These are phyloP conservation scores for Fragaria nilgerrensis DNA, from an alignment of 306 rosid species.

Conservation along the genomic window DNA sequence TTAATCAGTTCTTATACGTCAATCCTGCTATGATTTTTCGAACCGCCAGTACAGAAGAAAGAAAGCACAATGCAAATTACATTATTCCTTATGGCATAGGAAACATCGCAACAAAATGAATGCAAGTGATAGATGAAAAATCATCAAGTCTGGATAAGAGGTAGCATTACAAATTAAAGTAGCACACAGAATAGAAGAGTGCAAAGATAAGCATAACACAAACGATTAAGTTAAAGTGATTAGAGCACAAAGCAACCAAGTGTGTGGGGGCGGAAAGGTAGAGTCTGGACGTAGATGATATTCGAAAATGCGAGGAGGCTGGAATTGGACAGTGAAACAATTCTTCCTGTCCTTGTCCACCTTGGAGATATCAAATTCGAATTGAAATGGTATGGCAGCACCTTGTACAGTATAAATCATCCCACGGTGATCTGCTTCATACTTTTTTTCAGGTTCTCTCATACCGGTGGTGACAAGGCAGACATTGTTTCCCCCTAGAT, in stretches of 20 bases:
- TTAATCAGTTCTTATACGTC: background rate
- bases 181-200: too few relatives aligned
- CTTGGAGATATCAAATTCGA: background rate
- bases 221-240: too few relatives aligned
- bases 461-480: background rate
- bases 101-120: too few relatives aligned
- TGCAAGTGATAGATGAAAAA: too few relatives aligned
- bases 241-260: background rate
- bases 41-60: too few relatives aligned
- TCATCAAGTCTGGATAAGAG: too few relatives aligned
- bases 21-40: background rate
- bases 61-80: too few relatives aligned
- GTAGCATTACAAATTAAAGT: too few relatives aligned
- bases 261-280: background rate
- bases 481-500: background rate
- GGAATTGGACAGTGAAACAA: background rate
- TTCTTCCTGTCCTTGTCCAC: background rate
- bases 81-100: too few relatives aligned
- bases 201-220: too few relatives aligned
- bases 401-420: background rate
- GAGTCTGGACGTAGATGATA: background rate
- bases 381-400: too few relatives aligned
- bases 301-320: background rate
- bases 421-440: background rate
- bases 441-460: background rate